Evolutionary conservation across 805 yeast genomes (phyloP).

Genomic region (Saccharomycopsis sp.): DNA sequence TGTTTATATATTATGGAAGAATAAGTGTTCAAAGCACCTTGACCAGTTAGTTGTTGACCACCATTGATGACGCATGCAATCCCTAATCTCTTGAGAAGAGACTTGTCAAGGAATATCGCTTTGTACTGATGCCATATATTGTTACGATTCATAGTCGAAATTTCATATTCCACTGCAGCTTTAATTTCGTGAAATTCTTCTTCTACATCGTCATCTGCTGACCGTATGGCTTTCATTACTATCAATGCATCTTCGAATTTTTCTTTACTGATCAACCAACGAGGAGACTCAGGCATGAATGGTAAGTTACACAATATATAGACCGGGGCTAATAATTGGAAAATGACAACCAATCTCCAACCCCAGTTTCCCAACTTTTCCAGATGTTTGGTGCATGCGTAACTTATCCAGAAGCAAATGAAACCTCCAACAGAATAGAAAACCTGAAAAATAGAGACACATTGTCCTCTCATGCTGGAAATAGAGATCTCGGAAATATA

Average conservation of each 20-base stretch:
- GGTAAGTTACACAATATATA: slow-evolving; percentile 20
- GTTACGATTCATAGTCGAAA: slow-evolving; percentile 3
- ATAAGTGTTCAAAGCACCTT: slow-evolving; percentile 19
- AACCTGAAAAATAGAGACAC: slow-evolving; percentile 40
- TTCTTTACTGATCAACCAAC: slow-evolving; percentile 38
- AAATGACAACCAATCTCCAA: slow-evolving; percentile 39
- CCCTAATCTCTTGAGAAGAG: slow-evolving; percentile 6
- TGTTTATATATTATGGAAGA: slow-evolving; percentile 19
- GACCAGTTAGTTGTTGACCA: slow-evolving; percentile 39
- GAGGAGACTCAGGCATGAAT: slow-evolving; percentile 44
- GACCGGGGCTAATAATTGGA: slow-evolving; percentile 32
- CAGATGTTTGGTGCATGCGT: slow-evolving; percentile 33
- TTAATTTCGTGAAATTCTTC: slow-evolving; percentile 14
- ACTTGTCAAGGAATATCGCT: slow-evolving; percentile 5
- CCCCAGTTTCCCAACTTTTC: slow-evolving; percentile 33
- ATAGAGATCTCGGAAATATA: slow-evolving; percentile 38
- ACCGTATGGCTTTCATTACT: slow-evolving; percentile 49
- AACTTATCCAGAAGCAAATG: slow-evolving; percentile 39
- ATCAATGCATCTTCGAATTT: slow-evolving; percentile 36
- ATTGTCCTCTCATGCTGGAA: slow-evolving; percentile 37
- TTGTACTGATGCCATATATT: slow-evolving; percentile 14
- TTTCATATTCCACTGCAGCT: slow-evolving; percentile 17
- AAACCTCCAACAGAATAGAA: slow-evolving; percentile 39
- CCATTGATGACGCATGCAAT: slow-evolving; percentile 14
- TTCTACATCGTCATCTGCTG: slow-evolving; percentile 28